Conservation (phyloP, 1,284 basidiomycete species). For the Leccinum glutinopallens region DNA sequence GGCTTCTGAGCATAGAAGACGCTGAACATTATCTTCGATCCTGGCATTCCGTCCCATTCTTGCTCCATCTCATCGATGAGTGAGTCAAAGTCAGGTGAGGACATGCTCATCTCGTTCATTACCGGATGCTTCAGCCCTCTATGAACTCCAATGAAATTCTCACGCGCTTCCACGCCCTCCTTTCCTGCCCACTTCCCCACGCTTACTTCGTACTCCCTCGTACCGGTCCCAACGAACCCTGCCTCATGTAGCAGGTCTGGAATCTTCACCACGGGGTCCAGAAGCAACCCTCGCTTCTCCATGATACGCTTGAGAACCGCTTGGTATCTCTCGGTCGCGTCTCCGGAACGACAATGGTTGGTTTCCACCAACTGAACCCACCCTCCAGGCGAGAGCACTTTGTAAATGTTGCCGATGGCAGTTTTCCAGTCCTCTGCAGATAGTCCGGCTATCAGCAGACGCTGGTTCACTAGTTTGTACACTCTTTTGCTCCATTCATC, state of each 20-base stretch:
- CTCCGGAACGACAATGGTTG: not conserved
- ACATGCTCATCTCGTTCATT: slow-evolving; percentile 8
- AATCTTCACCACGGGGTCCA: not conserved
- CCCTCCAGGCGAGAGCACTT: not conserved
- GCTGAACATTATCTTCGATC: slow-evolving; percentile 8
- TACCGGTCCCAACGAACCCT: not conserved
- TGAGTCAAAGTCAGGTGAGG: slow-evolving; percentile 5
- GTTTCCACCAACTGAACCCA: slow-evolving; percentile 2
- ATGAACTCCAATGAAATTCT: slow-evolving; percentile 10
- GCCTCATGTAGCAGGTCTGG: not conserved
- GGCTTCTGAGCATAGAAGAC: slow-evolving; percentile 11
- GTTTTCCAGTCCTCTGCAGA: not conserved
- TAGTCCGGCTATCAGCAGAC: not conserved
- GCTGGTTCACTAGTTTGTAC: slow-evolving; percentile 1
- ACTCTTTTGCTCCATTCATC: not conserved
- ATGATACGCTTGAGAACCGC: not conserved
- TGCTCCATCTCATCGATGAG: slow-evolving; percentile 10
- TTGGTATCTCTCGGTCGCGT: not conserved
- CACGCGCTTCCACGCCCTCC: slow-evolving; percentile 6
- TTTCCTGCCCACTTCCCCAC: slow-evolving; percentile 12
- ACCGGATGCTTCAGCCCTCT: slow-evolving; percentile 9
- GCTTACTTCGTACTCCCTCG: slow-evolving; percentile 3
- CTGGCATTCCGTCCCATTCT: slow-evolving; percentile 7
- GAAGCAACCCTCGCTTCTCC: not conserved
- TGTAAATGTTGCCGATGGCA: not conserved